Base-by-base conservation (phyloP, 257 asterid species). In the Capsicum baccatum region DNA sequence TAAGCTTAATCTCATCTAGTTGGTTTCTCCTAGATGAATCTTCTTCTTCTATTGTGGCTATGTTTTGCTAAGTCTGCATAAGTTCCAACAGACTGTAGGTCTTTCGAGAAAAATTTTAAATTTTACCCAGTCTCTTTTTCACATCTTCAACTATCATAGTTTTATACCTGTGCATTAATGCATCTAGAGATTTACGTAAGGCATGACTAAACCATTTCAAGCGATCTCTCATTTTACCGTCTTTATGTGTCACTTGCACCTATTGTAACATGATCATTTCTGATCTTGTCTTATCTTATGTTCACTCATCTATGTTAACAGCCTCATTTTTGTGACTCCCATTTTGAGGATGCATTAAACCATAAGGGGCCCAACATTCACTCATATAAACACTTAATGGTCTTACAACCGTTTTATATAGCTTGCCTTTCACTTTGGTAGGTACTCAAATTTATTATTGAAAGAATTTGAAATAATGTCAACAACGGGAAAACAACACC, bases 211-310 rank as follows among this genome's bases (percentile, higher is more conserved):
- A 57, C 62, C 19, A 57, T 26, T 26, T 26, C 33, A 26, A 26
- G 33, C 33, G 33, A 26, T 26, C 33, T 56, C 6, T 56, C 59
- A 66, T 33, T 26, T 33, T 33, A 66, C 13, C 47, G 6, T 13
- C 47, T 33, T 12, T 35, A 66, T 35, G 73, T 12, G 48, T 33
- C 48, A 66, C 47, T 66, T 33, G 73, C 48, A 33, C 48, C 48
- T 66, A 33, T 66, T 33, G 73, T 66, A 33, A 19, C 73, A 33
- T 66, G 48, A 35, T 66, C 73, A 66, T 66, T 66, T 66, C 11
- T 66, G 35, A 66, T 33, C 48, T 66, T 33, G 73, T 33, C n/a
- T 66, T 66, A 66, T 66, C 73, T 66, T 33, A 33, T 66, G 73
- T 33, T 9, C 42, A 33, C 10, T 66, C 47, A 66, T 33, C 19